Percentiles rank a stretch among this genome's conserved stretches.
These are phyloP conservation scores for Ichthyophthirius multifiliis DNA, from an alignment of 169 alveolate genomes.

Conservation along the genomic window DNA sequence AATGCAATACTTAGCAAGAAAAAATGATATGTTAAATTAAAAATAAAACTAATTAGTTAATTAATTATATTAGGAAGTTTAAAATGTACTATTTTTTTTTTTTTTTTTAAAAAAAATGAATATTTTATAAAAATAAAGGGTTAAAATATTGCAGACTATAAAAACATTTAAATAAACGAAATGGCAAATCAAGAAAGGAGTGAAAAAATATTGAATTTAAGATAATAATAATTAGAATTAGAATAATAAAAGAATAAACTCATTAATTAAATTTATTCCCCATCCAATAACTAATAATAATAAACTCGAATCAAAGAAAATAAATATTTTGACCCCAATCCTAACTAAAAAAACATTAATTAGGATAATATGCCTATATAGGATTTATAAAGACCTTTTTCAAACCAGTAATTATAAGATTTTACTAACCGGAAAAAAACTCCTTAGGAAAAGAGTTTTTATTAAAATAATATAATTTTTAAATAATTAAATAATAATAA, in stretches of 20 bases:
- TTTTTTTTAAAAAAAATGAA: background rate
- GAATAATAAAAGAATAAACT: slow-evolving; percentile 26
- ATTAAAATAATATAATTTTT: background rate
- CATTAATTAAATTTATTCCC: too few relatives aligned
- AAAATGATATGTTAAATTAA: slow-evolving; percentile 16
- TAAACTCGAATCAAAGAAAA: background rate
- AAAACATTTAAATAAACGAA: background rate
- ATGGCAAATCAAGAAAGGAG: slow-evolving; percentile 9
- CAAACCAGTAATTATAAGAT: too few relatives aligned
- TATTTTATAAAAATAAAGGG: background rate
- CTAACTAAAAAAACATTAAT: background rate
- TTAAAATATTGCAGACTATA: background rate
- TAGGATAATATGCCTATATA: background rate
- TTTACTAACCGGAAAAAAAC: background rate
- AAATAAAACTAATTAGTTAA: slow-evolving; percentile 8
- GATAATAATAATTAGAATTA: slow-evolving; percentile 18
- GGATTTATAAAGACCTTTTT: too few relatives aligned
- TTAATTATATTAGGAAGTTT: slow-evolving; percentile 12
- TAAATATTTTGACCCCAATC: background rate
- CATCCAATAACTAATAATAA: slow-evolving; percentile 25
- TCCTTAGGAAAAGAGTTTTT: background rate
- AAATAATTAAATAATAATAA: too few relatives aligned
- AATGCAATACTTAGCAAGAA: slow-evolving; percentile 24
- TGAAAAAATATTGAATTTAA: slow-evolving; percentile 14
- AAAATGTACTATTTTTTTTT: background rate